Evolutionary conservation across 2,329 filamentous ascomycete species (phyloP).

Genomic region (Macrophomina tecta): DNA sequence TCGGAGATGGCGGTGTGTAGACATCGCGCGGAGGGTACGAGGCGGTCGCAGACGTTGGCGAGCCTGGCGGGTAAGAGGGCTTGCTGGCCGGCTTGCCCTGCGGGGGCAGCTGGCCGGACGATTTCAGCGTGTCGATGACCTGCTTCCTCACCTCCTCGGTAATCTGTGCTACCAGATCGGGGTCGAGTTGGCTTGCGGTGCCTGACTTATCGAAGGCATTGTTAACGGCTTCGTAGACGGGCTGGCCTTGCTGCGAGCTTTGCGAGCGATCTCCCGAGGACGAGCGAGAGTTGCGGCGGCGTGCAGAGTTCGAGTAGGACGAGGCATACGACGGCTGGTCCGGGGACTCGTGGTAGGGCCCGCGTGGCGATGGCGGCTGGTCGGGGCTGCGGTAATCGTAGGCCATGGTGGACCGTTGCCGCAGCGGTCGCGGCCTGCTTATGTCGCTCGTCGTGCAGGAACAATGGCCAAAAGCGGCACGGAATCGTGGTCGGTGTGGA

Average conservation of each 20-base stretch:
- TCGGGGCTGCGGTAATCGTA: constrained; percentile 49
- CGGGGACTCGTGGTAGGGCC: constrained; percentile 34
- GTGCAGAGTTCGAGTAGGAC: constrained; percentile 34
- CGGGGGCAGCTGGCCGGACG: constrained; percentile 43
- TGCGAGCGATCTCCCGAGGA: constrained; percentile 43
- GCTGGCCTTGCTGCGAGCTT: constrained; percentile 44
- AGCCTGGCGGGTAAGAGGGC: constrained; percentile 42
- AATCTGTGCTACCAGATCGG: constrained; percentile 66
- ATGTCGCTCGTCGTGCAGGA: constrained; percentile 24
- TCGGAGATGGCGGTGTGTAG: constrained; percentile 63
- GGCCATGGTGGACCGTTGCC: constrained; percentile 41
- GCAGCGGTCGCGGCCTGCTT: constrained; percentile 18
- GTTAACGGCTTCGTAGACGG: constrained; percentile 63
- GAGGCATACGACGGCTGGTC: constrained; percentile 30
- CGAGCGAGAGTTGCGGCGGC: constrained; percentile 36
- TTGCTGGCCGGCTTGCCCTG: constrained; percentile 40
- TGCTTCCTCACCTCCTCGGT: constrained; percentile 62
- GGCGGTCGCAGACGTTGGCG: constrained; percentile 53
- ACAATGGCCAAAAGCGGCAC: constrained; percentile 15
- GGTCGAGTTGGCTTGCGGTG: constrained; percentile 59
- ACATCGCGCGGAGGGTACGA: constrained; percentile 55
- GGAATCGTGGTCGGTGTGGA: constrained; percentile 16
- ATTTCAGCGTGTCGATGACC: constrained; percentile 55
- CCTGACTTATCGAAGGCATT: constrained; percentile 61
- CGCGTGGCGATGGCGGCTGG: constrained; percentile 34